A percentile compares a stretch with the other conserved stretches of the same genome.
Conservation (phyloP, 495 filamentous ascomycete genomes). For the Lasiosphaeria hispida region DNA sequence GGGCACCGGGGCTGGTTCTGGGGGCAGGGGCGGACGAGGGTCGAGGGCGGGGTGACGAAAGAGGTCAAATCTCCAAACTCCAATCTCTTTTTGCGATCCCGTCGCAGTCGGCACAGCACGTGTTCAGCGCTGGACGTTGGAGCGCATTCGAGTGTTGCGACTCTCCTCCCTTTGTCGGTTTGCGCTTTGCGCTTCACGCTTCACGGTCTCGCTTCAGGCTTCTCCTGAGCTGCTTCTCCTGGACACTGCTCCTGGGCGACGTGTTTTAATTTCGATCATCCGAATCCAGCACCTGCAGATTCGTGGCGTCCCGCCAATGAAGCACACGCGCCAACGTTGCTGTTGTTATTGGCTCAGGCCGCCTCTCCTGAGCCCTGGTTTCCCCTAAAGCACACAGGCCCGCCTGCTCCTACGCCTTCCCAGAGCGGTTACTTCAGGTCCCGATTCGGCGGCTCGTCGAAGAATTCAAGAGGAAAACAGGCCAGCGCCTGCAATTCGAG, state of each 20-base stretch:
- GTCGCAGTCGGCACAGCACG: neutral
- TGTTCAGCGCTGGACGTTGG: neutral
- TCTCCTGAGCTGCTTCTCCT: constrained; percentile 13
- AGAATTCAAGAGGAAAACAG: too few species aligned
- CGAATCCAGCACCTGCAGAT: constrained; percentile 25
- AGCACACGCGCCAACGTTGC: neutral
- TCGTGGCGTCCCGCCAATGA: constrained; percentile 20
- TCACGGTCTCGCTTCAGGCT: constrained; percentile 4
- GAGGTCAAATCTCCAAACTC: neutral
- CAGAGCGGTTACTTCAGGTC: too few species aligned
- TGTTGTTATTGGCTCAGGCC: neutral
- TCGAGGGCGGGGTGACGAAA: too few species aligned
- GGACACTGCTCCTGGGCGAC: constrained; percentile 4
- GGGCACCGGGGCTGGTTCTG: too few species aligned
- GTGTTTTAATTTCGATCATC: constrained; percentile 34
- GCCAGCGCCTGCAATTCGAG: too few species aligned
- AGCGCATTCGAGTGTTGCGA: too few species aligned
- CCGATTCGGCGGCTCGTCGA: too few species aligned
- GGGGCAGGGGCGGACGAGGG: too few species aligned
- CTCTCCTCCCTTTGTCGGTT: neutral
- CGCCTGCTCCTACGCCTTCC: too few species aligned
- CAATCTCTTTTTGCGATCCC: neutral
- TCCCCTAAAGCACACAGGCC: too few species aligned
- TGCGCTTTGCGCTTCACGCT: neutral
- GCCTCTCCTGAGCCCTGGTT: neutral